These are phyloP conservation scores for Vishniacozyma victoriae DNA, from an alignment of 768 basidiomycete species.

Conservation along the genomic window DNA sequence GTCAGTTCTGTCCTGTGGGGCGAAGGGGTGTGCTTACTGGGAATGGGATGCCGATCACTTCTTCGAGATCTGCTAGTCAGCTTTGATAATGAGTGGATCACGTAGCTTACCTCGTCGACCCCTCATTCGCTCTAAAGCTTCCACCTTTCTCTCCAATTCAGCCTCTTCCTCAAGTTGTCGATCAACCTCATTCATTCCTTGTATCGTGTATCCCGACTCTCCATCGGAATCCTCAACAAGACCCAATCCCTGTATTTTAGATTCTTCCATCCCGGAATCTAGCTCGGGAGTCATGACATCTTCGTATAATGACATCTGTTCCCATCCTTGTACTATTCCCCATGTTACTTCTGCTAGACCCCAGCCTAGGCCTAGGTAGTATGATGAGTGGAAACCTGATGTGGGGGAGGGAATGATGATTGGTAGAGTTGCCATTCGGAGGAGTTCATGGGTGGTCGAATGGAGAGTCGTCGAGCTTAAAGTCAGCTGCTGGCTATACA, in stretches of 20 bases:
- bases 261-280: not conserved
- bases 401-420: constrained; percentile 31
- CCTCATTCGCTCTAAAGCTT: constrained; percentile 39
- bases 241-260: constrained; percentile 3
- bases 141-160: constrained; percentile 41
- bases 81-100: not conserved
- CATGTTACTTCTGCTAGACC: constrained; percentile 41
- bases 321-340: constrained; percentile 44
- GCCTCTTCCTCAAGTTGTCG: constrained; percentile 27
- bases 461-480: constrained; percentile 36
- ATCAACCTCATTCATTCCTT: constrained; percentile 8
- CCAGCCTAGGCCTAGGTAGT: constrained; percentile 46
- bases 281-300: constrained; percentile 33
- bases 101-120: constrained; percentile 35
- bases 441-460: constrained; percentile 35
- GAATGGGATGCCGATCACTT: constrained; percentile 40
- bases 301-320: constrained; percentile 36
- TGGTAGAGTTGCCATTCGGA: constrained; percentile 34
- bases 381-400: constrained; percentile 40
- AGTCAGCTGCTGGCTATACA: not conserved
- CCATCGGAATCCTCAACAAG: constrained; percentile 9
- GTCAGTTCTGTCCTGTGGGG: not conserved
- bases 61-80: constrained; percentile 35
- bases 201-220: constrained; percentile 2
- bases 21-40: constrained; percentile 29